Evolutionary conservation across 2,329 filamentous ascomycete species (phyloP).

Genomic region (Tolypocladium sp.): DNA sequence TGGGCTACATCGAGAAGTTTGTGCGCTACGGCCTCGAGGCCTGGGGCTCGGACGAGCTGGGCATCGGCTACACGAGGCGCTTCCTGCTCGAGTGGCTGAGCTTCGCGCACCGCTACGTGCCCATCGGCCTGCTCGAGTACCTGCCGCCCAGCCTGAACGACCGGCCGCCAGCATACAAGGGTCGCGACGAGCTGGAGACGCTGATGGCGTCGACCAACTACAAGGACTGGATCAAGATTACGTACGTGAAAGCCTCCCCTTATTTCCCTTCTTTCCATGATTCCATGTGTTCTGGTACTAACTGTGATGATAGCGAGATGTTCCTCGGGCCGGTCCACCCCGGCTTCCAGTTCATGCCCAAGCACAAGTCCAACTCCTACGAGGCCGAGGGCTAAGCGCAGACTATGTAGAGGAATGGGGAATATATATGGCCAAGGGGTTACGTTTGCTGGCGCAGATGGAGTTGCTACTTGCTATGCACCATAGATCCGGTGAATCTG

Average conservation of each 20-base stretch:
- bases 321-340: slow-evolving; percentile 86
- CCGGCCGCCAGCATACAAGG: slow-evolving; percentile 72
- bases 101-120: slow-evolving; percentile 87
- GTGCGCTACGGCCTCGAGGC: slow-evolving; percentile 82
- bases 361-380: slow-evolving; percentile 93
- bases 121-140: slow-evolving; percentile 78
- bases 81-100: slow-evolving; percentile 95
- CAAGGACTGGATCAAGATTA: slow-evolving; percentile 98
- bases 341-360: slow-evolving; percentile 89
- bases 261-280: background rate
- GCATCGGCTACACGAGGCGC: slow-evolving; percentile 79
- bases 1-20: slow-evolving; percentile 82
- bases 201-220: slow-evolving; percentile 84
- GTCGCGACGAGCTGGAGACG: slow-evolving; percentile 88
- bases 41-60: slow-evolving; percentile 94
- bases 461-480: background rate
- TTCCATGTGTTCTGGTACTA: slow-evolving; percentile 1
- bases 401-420: background rate
- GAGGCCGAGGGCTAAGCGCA: slow-evolving; percentile 57
- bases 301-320: slow-evolving; percentile 65
- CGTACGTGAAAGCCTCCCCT: slow-evolving; percentile 45
- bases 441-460: background rate
- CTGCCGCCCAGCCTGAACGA: slow-evolving; percentile 86
- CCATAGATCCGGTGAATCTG: background rate
- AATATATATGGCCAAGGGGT: background rate